These are phyloP conservation scores for Escovopsis sp. DNA, from an alignment of 2,329 filamentous ascomycete genomes.

Conservation along the genomic window DNA sequence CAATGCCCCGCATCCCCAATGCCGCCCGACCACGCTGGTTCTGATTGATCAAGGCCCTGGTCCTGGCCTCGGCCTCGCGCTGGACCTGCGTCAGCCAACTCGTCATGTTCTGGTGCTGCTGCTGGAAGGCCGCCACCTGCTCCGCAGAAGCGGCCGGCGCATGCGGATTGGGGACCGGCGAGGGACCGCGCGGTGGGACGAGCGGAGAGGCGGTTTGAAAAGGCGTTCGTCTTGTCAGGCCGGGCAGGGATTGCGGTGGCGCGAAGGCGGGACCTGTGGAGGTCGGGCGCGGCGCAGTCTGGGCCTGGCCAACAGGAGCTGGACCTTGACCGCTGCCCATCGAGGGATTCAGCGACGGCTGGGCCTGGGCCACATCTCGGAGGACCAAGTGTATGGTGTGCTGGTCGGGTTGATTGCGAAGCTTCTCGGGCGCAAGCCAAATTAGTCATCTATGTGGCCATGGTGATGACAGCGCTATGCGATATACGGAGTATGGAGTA, in stretches of 20 bases:
- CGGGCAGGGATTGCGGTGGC: slow-evolving; percentile 16
- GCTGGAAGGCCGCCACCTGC: slow-evolving; percentile 18
- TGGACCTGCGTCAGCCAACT: slow-evolving; percentile 34
- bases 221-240: slow-evolving; percentile 16
- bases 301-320: slow-evolving; percentile 10
- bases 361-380: slow-evolving; percentile 22
- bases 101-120: slow-evolving; percentile 28
- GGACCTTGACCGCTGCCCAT: slow-evolving; percentile 15
- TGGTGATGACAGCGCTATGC: not conserved
- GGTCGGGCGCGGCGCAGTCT: slow-evolving; percentile 10
- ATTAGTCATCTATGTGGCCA: slow-evolving; percentile 3
- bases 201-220: slow-evolving; percentile 14
- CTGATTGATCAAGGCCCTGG: slow-evolving; percentile 26
- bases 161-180: slow-evolving; percentile 11
- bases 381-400: slow-evolving; percentile 41
- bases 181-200: slow-evolving; percentile 18
- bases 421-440: slow-evolving; percentile 15
- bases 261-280: slow-evolving; percentile 1
- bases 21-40: slow-evolving; percentile 28
- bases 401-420: slow-evolving; percentile 25
- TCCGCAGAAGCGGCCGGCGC: slow-evolving; percentile 11
- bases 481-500: not conserved
- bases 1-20: slow-evolving; percentile 25
- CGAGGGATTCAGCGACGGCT: slow-evolving; percentile 11
- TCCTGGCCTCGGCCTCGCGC: slow-evolving; percentile 28